Evolutionary conservation across 306 rosid genomes (phyloP).

Genomic region (Pueraria montana): DNA sequence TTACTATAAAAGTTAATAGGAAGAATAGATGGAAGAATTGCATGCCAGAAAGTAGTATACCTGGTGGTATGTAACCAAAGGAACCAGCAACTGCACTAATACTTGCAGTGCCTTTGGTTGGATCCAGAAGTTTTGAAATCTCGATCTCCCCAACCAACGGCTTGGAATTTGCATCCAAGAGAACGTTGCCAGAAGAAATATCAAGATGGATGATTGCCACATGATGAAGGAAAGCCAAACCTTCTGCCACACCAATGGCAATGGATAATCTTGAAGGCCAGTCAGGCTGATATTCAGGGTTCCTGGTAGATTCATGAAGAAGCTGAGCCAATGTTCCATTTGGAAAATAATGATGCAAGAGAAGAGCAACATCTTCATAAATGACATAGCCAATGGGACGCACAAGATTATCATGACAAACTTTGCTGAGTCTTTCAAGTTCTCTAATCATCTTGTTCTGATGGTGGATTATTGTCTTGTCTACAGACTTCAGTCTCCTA

Average conservation of each 20-base stretch:
- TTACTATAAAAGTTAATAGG: not conserved
- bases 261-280: slow-evolving; percentile 89
- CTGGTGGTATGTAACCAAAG: slow-evolving; percentile 99
- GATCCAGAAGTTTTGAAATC: slow-evolving; percentile 96
- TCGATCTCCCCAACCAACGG: slow-evolving; percentile 96
- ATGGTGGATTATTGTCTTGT: slow-evolving; percentile 93
- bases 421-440: slow-evolving; percentile 93
- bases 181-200: slow-evolving; percentile 90
- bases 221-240: slow-evolving; percentile 93
- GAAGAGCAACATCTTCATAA: slow-evolving; percentile 93
- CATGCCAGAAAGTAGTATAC: slow-evolving; percentile 52
- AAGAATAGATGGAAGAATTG: slow-evolving; percentile 26
- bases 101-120: slow-evolving; percentile 95
- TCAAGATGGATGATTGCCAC: slow-evolving; percentile 97
- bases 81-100: slow-evolving; percentile 99
- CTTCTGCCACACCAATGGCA: slow-evolving; percentile 96
- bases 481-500: slow-evolving; percentile 93
- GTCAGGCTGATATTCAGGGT: slow-evolving; percentile 88
- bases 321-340: slow-evolving; percentile 90
- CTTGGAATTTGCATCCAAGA: slow-evolving; percentile 81
- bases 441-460: slow-evolving; percentile 98
- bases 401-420: slow-evolving; percentile 85
- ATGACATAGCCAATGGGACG: slow-evolving; percentile 95
- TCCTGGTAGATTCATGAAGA: slow-evolving; percentile 82
- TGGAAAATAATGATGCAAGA: slow-evolving; percentile 86